These are phyloP conservation scores for Colletotrichum costaricense DNA, from an alignment of 2,329 filamentous ascomycete genomes.

Conservation along the genomic window DNA sequence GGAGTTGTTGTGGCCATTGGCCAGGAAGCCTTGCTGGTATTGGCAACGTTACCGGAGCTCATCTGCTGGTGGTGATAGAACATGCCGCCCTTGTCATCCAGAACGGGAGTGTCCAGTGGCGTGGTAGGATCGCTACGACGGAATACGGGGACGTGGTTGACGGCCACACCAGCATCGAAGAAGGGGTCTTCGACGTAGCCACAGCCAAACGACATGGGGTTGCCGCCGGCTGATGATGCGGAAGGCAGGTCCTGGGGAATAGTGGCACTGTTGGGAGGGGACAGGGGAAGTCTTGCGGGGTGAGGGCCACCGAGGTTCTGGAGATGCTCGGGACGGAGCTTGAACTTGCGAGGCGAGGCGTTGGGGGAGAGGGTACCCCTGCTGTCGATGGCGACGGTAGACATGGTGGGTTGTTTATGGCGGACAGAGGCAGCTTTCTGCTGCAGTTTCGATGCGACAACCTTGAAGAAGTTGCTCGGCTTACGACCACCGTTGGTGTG, in stretches of 20 bases:
- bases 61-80: constrained; percentile 40
- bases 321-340: constrained; percentile 43
- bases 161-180: constrained; percentile 41
- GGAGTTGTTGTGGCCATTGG: constrained; percentile 37
- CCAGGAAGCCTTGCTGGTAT: constrained; percentile 41
- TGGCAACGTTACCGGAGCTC: constrained; percentile 32
- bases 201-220: constrained; percentile 45
- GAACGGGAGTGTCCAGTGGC: constrained; percentile 51
- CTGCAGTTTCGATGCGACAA: constrained; percentile 53
- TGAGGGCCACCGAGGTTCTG: constrained; percentile 23
- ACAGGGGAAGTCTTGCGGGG: constrained; percentile 38
- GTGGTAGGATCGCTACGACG: constrained; percentile 47
- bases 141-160: constrained; percentile 44
- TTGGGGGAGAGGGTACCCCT: constrained; percentile 34
- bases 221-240: constrained; percentile 20
- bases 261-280: constrained; percentile 41
- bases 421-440: constrained; percentile 51
- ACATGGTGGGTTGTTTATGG: constrained; percentile 35
- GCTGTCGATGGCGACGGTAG: constrained; percentile 31
- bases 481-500: constrained; percentile 39
- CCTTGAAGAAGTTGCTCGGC: constrained; percentile 54
- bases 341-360: constrained; percentile 45
- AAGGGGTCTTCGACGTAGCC: constrained; percentile 54
- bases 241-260: constrained; percentile 37
- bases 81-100: constrained; percentile 44